A percentile compares a stretch with the other conserved stretches of the same genome.
Conservation (phyloP, 371 early-diverging fungal genomes). For the Mortierella sp. region DNA sequence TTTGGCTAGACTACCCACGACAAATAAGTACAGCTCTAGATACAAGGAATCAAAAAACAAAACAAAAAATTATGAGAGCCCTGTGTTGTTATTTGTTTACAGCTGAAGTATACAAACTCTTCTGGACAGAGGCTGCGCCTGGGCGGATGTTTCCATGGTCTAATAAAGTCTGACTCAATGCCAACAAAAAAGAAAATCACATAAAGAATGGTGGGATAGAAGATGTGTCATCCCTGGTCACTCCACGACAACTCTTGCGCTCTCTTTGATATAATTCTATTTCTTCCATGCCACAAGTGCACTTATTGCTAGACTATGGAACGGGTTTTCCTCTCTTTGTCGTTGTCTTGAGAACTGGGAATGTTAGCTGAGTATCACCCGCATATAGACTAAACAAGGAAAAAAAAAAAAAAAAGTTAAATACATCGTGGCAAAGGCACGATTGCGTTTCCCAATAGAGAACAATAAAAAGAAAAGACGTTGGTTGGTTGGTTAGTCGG, state of each 20-base stretch:
- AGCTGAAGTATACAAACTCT: neutral
- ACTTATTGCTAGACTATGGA: neutral
- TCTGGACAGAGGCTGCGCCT: conserved; percentile 2
- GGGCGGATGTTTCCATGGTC: neutral
- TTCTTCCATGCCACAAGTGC: neutral
- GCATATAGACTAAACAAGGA: too few species aligned
- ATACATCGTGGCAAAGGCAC: too few species aligned
- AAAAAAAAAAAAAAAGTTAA: too few species aligned
- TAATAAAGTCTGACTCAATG: neutral
- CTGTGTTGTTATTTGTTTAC: neutral
- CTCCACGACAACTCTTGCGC: neutral
- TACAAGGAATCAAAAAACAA: too few species aligned
- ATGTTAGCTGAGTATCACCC: too few species aligned
- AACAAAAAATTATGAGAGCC: neutral
- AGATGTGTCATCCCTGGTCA: conserved; percentile 15
- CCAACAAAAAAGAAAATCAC: neutral
- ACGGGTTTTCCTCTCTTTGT: too few species aligned
- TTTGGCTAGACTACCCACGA: neutral
- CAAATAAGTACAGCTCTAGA: too few species aligned
- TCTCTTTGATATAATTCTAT: neutral
- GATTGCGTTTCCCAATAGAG: too few species aligned
- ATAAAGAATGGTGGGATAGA: conserved; percentile 22
- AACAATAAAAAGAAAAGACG: too few species aligned
- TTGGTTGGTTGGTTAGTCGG: too few species aligned
- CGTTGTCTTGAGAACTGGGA: too few species aligned